Conservation (phyloP, 495 filamentous ascomycete species). For the Xanthoparmelia taractica region DNA sequence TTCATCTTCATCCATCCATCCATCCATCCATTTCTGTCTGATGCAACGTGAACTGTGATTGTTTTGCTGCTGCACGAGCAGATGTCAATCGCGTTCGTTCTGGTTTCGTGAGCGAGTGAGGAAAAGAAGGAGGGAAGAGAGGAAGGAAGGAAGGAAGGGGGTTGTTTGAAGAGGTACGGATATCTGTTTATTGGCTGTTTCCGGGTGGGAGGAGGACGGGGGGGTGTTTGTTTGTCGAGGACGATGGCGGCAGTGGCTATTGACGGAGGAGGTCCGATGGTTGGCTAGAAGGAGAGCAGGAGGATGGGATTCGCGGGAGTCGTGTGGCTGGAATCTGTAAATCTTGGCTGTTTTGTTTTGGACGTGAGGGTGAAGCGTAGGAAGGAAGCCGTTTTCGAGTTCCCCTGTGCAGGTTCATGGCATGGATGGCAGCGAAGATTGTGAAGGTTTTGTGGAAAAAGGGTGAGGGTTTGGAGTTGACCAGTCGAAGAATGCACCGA, state of each 20-base stretch:
- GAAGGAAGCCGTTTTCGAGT: conserved; percentile 36
- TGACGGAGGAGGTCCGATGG: conserved; percentile 33
- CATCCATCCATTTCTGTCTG: too few species aligned
- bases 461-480: conserved; percentile 22
- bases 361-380: conserved; percentile 38
- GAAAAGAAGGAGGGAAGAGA: too few species aligned
- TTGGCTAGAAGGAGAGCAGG: too few species aligned
- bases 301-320: conserved; percentile 36
- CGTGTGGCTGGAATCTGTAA: conserved; percentile 39
- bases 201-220: too few species aligned
- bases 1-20: too few species aligned
- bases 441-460: too few species aligned
- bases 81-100: too few species aligned
- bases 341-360: conserved; percentile 41
- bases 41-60: too few species aligned
- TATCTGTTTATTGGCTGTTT: conserved; percentile 43
- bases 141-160: too few species aligned
- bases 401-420: conserved; percentile 23
- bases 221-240: conserved; percentile 37
- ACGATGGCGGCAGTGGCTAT: conserved; percentile 35
- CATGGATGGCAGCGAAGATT: neutral
- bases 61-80: too few species aligned
- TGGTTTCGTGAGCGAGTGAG: too few species aligned
- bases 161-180: too few species aligned
- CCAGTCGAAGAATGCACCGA: conserved; percentile 48